These are phyloP conservation scores for Hyaloscypha finlandica DNA, from an alignment of 495 filamentous ascomycete species.

Conservation along the genomic window DNA sequence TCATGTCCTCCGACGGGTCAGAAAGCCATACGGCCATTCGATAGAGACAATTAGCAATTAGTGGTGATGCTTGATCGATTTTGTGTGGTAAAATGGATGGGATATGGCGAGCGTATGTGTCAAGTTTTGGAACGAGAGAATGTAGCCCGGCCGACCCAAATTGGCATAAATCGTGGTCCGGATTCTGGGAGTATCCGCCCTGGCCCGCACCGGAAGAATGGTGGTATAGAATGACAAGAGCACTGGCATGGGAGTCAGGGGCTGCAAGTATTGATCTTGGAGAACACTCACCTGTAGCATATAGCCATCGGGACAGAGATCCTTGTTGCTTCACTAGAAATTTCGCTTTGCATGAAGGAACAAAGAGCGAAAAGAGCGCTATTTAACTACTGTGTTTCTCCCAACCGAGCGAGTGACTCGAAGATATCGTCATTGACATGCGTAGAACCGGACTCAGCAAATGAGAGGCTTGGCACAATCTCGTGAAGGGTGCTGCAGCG, in stretches of 20 bases:
- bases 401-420: neutral
- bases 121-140: neutral
- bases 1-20: no score
- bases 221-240: constrained; percentile 2
- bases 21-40: neutral
- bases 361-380: neutral
- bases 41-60: constrained; percentile 10
- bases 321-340: neutral
- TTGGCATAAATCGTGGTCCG: neutral
- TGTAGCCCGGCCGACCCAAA: neutral
- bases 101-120: neutral
- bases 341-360: neutral
- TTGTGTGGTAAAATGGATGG: constrained; percentile 8
- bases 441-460: neutral
- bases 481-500: neutral
- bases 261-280: neutral
- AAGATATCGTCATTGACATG: neutral
- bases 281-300: neutral
- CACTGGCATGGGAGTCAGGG: neutral
- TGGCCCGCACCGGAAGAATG: neutral
- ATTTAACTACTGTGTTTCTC: neutral
- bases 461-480: constrained; percentile 1
- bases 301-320: neutral
- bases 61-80: neutral
- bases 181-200: neutral